Conservation (phyloP, 768 basidiomycete species). For the Boletus rubroflammeus region DNA sequence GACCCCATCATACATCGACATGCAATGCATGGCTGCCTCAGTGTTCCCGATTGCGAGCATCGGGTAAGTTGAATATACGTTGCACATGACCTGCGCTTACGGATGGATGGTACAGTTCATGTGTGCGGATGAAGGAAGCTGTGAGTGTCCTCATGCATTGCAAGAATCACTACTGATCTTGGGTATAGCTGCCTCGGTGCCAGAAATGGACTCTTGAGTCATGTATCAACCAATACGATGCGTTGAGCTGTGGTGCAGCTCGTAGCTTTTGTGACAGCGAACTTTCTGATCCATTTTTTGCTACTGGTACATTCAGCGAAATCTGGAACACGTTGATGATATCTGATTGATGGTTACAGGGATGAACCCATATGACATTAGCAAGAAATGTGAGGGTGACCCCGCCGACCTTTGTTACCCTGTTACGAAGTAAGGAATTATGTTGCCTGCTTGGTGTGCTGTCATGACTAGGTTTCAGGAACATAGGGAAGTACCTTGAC, state of each 20-base stretch:
- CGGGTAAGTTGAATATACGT: constrained; percentile 7
- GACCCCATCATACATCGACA: constrained; percentile 44
- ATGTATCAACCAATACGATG: constrained; percentile 68
- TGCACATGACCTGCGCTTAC: not conserved
- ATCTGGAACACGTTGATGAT: not conserved
- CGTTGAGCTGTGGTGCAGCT: constrained; percentile 65
- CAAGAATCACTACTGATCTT: not conserved
- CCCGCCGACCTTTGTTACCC: constrained; percentile 51
- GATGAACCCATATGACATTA: constrained; percentile 68
- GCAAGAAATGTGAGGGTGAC: constrained; percentile 53
- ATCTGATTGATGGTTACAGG: constrained; percentile 24
- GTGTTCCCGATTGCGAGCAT: constrained; percentile 44
- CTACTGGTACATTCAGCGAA: constrained; percentile 29
- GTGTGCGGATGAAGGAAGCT: constrained; percentile 42
- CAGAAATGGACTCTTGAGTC: constrained; percentile 49
- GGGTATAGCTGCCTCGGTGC: constrained; percentile 65
- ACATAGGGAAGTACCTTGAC: constrained; percentile 61
- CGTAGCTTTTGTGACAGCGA: constrained; percentile 61
- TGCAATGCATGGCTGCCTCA: constrained; percentile 53
- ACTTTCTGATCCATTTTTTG: constrained; percentile 25
- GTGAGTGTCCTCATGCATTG: constrained; percentile 22
- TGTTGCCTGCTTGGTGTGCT: not conserved
- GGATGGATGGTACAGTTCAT: constrained; percentile 19
- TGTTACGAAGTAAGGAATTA: constrained; percentile 37
- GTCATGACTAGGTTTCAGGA: constrained; percentile 33